phyloP scores from a whole-genome alignment of 345 rosid genomes.

The Ceriops decandra region DNA sequence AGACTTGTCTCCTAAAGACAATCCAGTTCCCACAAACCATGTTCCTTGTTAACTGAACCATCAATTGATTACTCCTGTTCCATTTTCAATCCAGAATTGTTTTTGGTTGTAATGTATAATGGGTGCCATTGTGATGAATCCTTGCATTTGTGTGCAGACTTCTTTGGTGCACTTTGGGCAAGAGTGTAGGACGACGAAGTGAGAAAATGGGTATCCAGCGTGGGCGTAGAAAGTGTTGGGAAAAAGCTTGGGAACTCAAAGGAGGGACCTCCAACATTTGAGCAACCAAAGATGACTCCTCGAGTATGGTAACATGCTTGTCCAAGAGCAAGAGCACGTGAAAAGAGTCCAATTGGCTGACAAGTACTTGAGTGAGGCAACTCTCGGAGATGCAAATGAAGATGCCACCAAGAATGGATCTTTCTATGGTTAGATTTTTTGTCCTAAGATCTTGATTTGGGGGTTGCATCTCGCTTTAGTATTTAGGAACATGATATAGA shows the following conservation, averaged over 20 bases:
- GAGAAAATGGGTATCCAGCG: slow-evolving; percentile 38
- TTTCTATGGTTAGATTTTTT: slow-evolving; percentile 35
- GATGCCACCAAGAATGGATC: slow-evolving; percentile 32
- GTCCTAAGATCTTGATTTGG: slow-evolving; percentile 18
- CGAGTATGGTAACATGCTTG: slow-evolving; percentile 50
- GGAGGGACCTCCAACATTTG: slow-evolving; percentile 53
- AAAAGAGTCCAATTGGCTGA: slow-evolving; percentile 52
- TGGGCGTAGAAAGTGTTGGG: slow-evolving; percentile 45
- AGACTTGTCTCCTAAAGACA: not conserved
- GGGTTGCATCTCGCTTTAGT: slow-evolving; percentile 15
- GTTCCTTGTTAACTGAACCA: no score
- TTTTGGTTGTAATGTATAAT: no score
- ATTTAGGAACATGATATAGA: slow-evolving; percentile 1
- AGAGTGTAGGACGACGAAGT: slow-evolving; percentile 62
- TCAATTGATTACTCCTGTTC: no score
- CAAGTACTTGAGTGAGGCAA: slow-evolving; percentile 49
- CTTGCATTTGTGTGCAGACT: slow-evolving; percentile 26
- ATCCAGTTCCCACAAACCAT: not conserved
- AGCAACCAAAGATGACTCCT: slow-evolving; percentile 49
- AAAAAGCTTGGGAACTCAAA: slow-evolving; percentile 47
- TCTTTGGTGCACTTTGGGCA: slow-evolving; percentile 53
- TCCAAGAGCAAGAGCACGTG: slow-evolving; percentile 54
- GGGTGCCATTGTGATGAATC: no score
- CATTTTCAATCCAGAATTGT: no score
- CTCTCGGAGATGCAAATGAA: slow-evolving; percentile 55